A percentile compares a stretch with the other conserved stretches of the same genome.
Evolutionary conservation across 75 land plant genomes (phyloP).

Genomic region (Chamaecyparis obtusa): DNA sequence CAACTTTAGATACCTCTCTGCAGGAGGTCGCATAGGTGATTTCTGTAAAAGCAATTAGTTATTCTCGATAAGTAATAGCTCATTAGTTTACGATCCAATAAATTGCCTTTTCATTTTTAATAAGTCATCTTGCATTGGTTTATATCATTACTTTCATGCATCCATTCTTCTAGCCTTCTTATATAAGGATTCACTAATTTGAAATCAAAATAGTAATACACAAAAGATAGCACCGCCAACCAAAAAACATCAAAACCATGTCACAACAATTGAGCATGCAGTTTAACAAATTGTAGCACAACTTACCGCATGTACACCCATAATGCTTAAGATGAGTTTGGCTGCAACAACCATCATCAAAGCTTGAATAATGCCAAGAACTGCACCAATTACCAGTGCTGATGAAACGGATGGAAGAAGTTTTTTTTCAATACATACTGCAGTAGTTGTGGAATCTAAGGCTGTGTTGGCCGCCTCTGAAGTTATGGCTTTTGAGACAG

Average conservation of each 20-base stretch:
- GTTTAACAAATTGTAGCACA: background rate
- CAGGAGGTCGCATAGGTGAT: conserved; percentile 78
- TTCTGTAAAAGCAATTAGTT: conserved; percentile 34
- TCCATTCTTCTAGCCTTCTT: background rate
- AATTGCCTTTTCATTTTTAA: background rate
- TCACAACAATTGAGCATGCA: background rate
- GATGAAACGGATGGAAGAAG: conserved; percentile 74
- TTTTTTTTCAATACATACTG: conserved; percentile 16
- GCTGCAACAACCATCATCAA: conserved; percentile 52
- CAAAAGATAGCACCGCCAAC: background rate
- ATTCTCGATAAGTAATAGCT: background rate
- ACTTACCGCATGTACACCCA: conserved; percentile 82
- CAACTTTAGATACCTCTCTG: conserved; percentile 62
- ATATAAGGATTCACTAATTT: background rate
- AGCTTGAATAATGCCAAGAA: conserved; percentile 72
- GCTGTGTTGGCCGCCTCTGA: background rate
- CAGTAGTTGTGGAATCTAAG: background rate
- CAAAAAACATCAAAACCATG: background rate
- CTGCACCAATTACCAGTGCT: conserved; percentile 62
- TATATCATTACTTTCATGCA: too few species aligned
- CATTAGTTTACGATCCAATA: background rate
- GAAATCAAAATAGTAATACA: background rate
- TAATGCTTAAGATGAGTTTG: conserved; percentile 50
- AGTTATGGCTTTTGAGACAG: background rate
- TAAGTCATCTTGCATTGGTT: background rate